phyloP scores from a whole-genome alignment of 306 rosid species.

The Castanopsis chinensis region DNA sequence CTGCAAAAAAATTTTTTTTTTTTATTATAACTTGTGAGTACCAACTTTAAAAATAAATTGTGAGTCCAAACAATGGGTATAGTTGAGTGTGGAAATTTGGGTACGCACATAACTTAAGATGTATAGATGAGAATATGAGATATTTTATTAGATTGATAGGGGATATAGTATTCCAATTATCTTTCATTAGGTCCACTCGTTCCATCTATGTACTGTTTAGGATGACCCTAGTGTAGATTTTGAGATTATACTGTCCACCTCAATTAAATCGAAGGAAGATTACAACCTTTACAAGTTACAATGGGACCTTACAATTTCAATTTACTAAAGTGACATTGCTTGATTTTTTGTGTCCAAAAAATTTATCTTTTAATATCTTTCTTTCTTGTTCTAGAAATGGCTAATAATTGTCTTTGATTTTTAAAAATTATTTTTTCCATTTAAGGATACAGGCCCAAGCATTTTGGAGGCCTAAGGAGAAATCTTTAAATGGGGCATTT shows the following conservation, averaged over 20 bases:
- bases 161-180: background rate
- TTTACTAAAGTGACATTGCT: background rate
- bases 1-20: background rate
- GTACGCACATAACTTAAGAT: background rate
- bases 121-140: slow-evolving; percentile 2
- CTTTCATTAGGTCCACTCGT: slow-evolving; percentile 26
- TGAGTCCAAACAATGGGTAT: no score
- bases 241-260: slow-evolving; percentile 15
- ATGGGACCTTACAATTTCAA: slow-evolving; percentile 22
- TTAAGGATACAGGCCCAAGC: no score
- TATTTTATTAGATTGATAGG: slow-evolving; percentile 16
- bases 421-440: no score
- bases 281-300: background rate
- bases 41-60: no score
- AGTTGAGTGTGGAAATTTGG: no score
- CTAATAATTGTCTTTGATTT: no score
- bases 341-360: background rate
- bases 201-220: slow-evolving; percentile 21
- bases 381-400: background rate
- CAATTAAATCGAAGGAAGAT: slow-evolving; percentile 20
- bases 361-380: background rate
- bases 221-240: slow-evolving; percentile 24
- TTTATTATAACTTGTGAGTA: background rate
- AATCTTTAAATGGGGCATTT: no score
- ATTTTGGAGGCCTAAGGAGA: no score